Base-by-base conservation (phyloP, 495 filamentous ascomycete species). In the Neurospora sp. region DNA sequence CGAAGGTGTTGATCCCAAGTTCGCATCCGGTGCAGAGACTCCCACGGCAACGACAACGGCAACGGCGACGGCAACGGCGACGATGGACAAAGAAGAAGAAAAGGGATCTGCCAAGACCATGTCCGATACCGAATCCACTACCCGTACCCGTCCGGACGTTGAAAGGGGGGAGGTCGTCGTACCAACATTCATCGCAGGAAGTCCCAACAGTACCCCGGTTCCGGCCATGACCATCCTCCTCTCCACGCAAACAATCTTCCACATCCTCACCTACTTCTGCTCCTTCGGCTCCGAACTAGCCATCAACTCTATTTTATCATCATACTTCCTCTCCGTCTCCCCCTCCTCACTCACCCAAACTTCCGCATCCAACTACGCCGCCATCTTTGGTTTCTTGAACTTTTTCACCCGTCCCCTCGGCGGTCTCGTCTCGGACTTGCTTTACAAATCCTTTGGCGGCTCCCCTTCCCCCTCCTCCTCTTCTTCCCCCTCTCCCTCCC, bases 341-440 rank as follows among this genome's bases (percentile, higher is more conserved):
- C 89, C 90, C 1, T 69, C 79, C 14, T 59, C 48, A 1, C 89
- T 97, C 68, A 87, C 87, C 6, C 92, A 94, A 79, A 94, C 93
- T 9, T 81, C 85, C 35, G 88, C 91, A 8, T 89, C 92, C 3
- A 86, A 88, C 75, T 96, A 91, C 90, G 92, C 93, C 0, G 92
- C 94, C 71, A 95, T 96, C 90, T 97, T 96, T 78, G 94, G 94
- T 10, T 90, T 97, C 69, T 83, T 97, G 38, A 97, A 97, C 80
- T 83, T 95, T 41, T 80, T 91, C 71, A 92, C 87, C 71, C 87
- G 94, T 1, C 94, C 94, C 0, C 76, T 88, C 0, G 94, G 94
- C 61, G 94, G 94, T 1, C 85, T 92, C 17, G 73, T 93, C 14
- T 86, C 88, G 3, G 94, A 97, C 74, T 35, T 90, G n/a, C 77